A percentile compares a stretch with the other conserved stretches of the same genome.
These are phyloP conservation scores for Penicilliopsis zonata DNA, from an alignment of 495 filamentous ascomycete species.

Conservation along the genomic window DNA sequence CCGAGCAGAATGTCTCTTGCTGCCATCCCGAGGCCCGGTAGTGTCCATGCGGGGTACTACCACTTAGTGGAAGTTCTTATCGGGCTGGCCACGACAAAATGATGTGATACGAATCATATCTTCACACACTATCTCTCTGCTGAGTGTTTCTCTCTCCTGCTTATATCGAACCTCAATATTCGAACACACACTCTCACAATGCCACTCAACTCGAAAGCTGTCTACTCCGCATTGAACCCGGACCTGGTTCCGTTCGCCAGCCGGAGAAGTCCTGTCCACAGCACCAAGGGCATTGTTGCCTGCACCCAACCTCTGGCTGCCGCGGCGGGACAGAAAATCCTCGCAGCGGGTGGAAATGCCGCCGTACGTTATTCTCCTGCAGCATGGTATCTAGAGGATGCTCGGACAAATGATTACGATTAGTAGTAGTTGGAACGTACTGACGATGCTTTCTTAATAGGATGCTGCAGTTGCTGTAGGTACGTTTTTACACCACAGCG, in stretches of 20 bases:
- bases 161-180: neutral
- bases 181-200: slow-evolving; percentile 22
- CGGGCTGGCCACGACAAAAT: too few species aligned
- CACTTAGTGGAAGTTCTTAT: too few species aligned
- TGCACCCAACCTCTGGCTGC: slow-evolving; percentile 87
- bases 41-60: too few species aligned
- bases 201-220: slow-evolving; percentile 45
- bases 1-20: too few species aligned
- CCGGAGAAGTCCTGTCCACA: slow-evolving; percentile 84
- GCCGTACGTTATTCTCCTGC: slow-evolving; percentile 47
- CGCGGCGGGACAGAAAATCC: slow-evolving; percentile 71
- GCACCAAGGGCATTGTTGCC: slow-evolving; percentile 82
- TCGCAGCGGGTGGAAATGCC: slow-evolving; percentile 83
- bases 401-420: too few species aligned
- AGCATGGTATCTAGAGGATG: too few species aligned
- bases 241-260: slow-evolving; percentile 60
- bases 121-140: neutral
- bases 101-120: too few species aligned
- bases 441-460: slow-evolving; percentile 31
- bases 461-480: slow-evolving; percentile 89
- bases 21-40: too few species aligned
- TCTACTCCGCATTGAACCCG: slow-evolving; percentile 52
- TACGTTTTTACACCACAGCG: slow-evolving; percentile 15
- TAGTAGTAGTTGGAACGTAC: too few species aligned
- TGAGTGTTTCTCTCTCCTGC: neutral